phyloP scores from a whole-genome alignment of 441 rosid species.

The Rhodomyrtus psidioides region DNA sequence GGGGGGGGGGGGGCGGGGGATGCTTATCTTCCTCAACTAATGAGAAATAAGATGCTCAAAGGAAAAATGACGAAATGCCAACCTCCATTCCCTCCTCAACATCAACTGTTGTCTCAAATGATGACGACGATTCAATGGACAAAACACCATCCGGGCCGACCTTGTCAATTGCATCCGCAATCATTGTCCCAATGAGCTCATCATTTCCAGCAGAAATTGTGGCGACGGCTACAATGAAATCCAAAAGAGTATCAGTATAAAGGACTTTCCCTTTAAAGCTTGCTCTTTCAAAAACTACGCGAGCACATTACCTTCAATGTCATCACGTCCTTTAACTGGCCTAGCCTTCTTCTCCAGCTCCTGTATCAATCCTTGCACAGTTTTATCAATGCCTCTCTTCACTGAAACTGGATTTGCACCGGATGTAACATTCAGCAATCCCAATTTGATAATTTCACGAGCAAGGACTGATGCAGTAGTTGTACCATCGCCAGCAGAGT shows the following conservation, averaged over 20 bases:
- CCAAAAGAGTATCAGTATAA: background rate
- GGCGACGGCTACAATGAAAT: slow-evolving; percentile 58
- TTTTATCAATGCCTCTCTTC: slow-evolving; percentile 87
- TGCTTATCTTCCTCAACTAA: background rate
- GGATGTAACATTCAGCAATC: slow-evolving; percentile 77
- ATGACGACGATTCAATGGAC: slow-evolving; percentile 97
- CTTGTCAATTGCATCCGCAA: slow-evolving; percentile 97
- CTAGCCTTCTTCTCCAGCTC: slow-evolving; percentile 84
- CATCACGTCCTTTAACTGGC: slow-evolving; percentile 84
- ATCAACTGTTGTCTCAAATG: slow-evolving; percentile 88
- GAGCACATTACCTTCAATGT: slow-evolving; percentile 55
- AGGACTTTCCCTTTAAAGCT: background rate
- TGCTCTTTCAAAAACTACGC: background rate
- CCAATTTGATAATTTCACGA: slow-evolving; percentile 80
- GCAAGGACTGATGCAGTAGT: slow-evolving; percentile 95
- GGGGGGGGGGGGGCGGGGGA: background rate
- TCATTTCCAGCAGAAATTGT: slow-evolving; percentile 95
- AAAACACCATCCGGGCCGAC: slow-evolving; percentile 99
- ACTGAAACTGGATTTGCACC: slow-evolving; percentile 95
- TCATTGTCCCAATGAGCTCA: slow-evolving; percentile 80
- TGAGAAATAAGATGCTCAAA: background rate
- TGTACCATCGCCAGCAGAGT: slow-evolving; percentile 98
- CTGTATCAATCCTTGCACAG: slow-evolving; percentile 61
- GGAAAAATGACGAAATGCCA: background rate
- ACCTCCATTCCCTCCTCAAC: slow-evolving; percentile 99